A percentile compares a stretch with the other conserved stretches of the same genome.
These are phyloP conservation scores for Zygosaccharomyces sapae DNA, from an alignment of 1,139 yeast genomes.

Conservation along the genomic window DNA sequence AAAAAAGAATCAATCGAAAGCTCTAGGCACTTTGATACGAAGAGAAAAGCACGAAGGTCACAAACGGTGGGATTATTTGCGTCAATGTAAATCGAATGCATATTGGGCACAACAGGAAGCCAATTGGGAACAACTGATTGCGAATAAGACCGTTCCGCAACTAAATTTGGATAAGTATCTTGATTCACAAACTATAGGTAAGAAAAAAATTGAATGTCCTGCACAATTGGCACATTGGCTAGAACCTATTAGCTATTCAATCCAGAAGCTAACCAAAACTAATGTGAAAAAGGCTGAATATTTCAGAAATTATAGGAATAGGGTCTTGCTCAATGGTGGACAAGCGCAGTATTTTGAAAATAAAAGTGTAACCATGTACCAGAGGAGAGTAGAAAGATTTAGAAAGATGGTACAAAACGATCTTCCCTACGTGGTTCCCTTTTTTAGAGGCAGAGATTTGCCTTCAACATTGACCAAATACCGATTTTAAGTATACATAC, in stretches of 20 bases:
- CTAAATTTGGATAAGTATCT: constrained; percentile 8
- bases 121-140: constrained; percentile 30
- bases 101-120: constrained; percentile 34
- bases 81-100: constrained; percentile 16
- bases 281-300: constrained; percentile 11
- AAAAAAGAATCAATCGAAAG: constrained; percentile 26
- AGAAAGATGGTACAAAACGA: constrained; percentile 18
- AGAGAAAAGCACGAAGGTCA: constrained; percentile 23
- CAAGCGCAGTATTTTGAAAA: constrained; percentile 17
- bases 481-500: constrained; percentile 15
- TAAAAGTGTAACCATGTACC: constrained; percentile 18
- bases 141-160: constrained; percentile 7
- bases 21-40: constrained; percentile 23
- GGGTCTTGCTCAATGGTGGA: constrained; percentile 17
- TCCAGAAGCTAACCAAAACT: constrained; percentile 13
- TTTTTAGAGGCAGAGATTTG: constrained; percentile 15
- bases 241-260: constrained; percentile 18
- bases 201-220: constrained; percentile 11
- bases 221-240: constrained; percentile 20
- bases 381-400: constrained; percentile 20
- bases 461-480: constrained; percentile 18
- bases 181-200: constrained; percentile 9
- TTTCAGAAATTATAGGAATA: constrained; percentile 18
- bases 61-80: constrained; percentile 19
- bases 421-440: constrained; percentile 25